These are phyloP conservation scores for Gymnopilus junonius DNA, from an alignment of 768 basidiomycete genomes.

Conservation along the genomic window DNA sequence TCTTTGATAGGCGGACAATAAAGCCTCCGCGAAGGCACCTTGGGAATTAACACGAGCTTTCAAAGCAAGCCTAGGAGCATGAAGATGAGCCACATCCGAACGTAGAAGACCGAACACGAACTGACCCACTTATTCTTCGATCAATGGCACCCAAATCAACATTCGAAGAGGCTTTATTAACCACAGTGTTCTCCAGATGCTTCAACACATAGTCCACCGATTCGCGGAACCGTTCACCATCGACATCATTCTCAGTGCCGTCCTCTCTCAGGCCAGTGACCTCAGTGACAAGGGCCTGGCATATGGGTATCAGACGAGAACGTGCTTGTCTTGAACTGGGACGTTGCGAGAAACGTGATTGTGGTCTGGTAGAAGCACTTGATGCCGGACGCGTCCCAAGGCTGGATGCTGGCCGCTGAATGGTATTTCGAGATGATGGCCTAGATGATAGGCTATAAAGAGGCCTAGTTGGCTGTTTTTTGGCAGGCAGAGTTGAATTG, in stretches of 20 bases:
- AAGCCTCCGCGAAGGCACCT: constrained; percentile 62
- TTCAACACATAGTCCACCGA: constrained; percentile 62
- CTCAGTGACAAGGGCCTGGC: constrained; percentile 57
- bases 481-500: constrained; percentile 27
- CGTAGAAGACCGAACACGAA: constrained; percentile 8
- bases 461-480: constrained; percentile 21
- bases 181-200: constrained; percentile 57
- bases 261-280: constrained; percentile 55
- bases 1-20: constrained; percentile 54
- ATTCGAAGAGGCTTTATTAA: constrained; percentile 58
- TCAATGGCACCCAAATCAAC: constrained; percentile 60
- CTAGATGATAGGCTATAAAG: constrained; percentile 24
- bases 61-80: constrained; percentile 52
- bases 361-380: constrained; percentile 50
- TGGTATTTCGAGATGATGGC: constrained; percentile 27
- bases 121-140: constrained; percentile 63
- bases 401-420: constrained; percentile 27
- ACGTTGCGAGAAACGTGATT: constrained; percentile 45
- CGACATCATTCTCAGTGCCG: constrained; percentile 39
- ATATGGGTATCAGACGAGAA: constrained; percentile 56
- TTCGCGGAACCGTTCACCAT: constrained; percentile 44
- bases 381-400: constrained; percentile 44
- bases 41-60: constrained; percentile 74
- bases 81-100: constrained; percentile 11
- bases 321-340: constrained; percentile 59